Evolutionary conservation across 2,329 filamentous ascomycete species (phyloP), one percentile per base, ranked within the genome.

Genomic region (Lecanicillium sp.): DNA sequence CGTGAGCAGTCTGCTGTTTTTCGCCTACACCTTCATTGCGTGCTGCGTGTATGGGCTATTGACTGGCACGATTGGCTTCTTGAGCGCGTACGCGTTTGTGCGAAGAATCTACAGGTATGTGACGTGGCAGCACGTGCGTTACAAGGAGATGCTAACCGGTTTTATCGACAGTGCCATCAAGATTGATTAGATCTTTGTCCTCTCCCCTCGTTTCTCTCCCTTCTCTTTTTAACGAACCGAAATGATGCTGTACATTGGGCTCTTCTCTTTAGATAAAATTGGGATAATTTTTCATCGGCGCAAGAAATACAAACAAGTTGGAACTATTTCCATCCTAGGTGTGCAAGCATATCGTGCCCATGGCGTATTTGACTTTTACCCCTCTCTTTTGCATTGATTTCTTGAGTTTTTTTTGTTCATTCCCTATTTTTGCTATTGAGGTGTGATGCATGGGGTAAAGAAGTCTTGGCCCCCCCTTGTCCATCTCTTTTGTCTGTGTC

Each of bases 21-120:
- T 95, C 66, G 81, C 79, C 56, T 94, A 95, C 64, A 89, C 84
- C 63, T 83, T 87, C 60, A 77, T 94, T 57, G 87, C 86, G 1
- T 94, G 87, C 64, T 76, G 79, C 37, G 83, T 93, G 3, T 95
- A 93, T 62, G 87, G 85, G 1, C 70, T 95, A 42, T 69, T 93
- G 53, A 89, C 84, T 9, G 89, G 89, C 20, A 94, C 89, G 0
- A 78, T 95, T 47, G 89, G 89, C 2, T 94, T 94, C 65, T 65
- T 95, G 66, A 84, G 86, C 33, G 85, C 87, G 5, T 94, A 93
- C 69, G 79, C 83, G 2, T 95, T 95, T 71, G 81, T 95, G 48
- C 74, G 87, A 61, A 79, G 84, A 62, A 90, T 95, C 60, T 95
- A 93, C 63, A 80, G 46, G 46, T 49, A 49, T 23, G 46, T 40